Evolutionary conservation across 805 yeast genomes (phyloP).

Genomic region (Sugiyamaella marilandica): DNA sequence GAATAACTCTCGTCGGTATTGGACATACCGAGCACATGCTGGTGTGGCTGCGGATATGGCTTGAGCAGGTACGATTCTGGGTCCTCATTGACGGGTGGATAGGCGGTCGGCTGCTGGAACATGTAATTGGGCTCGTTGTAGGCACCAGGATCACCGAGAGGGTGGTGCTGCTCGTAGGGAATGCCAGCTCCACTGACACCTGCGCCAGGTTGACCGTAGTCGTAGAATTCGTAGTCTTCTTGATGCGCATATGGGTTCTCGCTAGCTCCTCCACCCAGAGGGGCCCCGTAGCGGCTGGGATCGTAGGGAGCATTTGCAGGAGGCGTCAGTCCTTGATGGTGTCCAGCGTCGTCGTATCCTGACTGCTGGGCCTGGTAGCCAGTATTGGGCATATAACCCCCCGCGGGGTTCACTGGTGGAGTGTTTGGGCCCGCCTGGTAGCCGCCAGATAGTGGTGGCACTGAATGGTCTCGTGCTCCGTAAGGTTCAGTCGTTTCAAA

Average conservation of each 20-base stretch:
- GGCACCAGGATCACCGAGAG: background rate
- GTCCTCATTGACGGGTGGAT: slow-evolving; percentile 10
- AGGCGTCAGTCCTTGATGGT: background rate
- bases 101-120: background rate
- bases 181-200: background rate
- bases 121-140: background rate
- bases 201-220: background rate
- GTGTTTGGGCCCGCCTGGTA: background rate
- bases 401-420: too few relatives aligned
- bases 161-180: background rate
- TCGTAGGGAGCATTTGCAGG: background rate
- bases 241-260: background rate
- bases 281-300: background rate
- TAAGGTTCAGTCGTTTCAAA: background rate
- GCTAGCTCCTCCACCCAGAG: background rate
- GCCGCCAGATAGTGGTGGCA: background rate
- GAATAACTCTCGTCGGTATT: slow-evolving; percentile 11
- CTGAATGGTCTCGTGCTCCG: background rate
- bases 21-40: slow-evolving; percentile 11
- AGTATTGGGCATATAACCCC: background rate
- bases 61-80: slow-evolving; percentile 15
- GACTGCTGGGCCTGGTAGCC: background rate
- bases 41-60: slow-evolving; percentile 12
- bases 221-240: slow-evolving; percentile 3
- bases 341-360: background rate